Base-by-base conservation (phyloP, 2,329 filamentous ascomycete genomes). In the Talaromyces sp. region DNA sequence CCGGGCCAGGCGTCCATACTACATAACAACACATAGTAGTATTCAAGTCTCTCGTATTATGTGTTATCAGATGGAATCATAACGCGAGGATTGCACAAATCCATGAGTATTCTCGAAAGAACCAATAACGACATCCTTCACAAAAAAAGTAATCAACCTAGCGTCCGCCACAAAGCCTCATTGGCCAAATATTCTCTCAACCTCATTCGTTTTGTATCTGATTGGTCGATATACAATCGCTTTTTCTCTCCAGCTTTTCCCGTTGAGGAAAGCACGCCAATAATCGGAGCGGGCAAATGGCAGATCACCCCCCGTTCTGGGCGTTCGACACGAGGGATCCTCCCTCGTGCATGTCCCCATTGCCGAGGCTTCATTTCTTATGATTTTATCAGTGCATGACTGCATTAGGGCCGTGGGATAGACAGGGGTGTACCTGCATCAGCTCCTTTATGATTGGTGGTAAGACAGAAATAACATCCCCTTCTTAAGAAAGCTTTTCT, bases 391-490 rank as follows among this genome's bases (percentile, higher is more conserved):
- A 31, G 31, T 53, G 49, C 49, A 31, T 53, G 17, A 11, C 53
- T 36, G 53, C 53, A 56, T 56, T 36, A 56, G 53, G 10, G 6
- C 53, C 53, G 2, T 38, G 53, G n/a, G 36, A 59, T 19, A 31
- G 36, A 45, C 56, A 56, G 31, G 53, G 56, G 56, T 43, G 56
- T 59, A 43, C 56, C 56, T 59, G 56, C 56, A 59, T 59, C 15
- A 31, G 6, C 22, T 59, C n/a, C 2, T 7, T 45, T 8, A 11
- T 59, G 36, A 59, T 59, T 59, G 56, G 56, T 45, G 36, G 36
- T 6, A 31, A 43, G 6, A 17, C 7, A 40, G 15, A 40, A 36
- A 38, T 11, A 22, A 7, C 4, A 49, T 25, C 27, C 27, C 45
- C 22, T 27, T 49, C 22, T 27, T 27, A 11, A 49, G 45, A 3